Evolutionary conservation across 129 eudicot genomes (phyloP), one percentile per base, ranked within the genome.

Genomic region (Escallonia rubra): DNA sequence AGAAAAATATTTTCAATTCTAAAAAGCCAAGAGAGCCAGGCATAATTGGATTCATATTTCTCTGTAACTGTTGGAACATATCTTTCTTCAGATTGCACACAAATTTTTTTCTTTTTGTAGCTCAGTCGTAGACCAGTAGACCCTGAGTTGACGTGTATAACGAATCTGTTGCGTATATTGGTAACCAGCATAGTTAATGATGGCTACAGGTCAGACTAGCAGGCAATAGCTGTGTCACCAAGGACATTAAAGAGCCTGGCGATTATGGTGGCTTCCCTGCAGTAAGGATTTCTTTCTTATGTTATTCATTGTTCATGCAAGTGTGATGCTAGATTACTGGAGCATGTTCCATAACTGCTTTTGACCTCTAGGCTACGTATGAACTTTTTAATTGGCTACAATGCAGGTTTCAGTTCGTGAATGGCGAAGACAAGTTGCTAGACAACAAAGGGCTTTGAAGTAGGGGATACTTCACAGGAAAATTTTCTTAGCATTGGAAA

Each of bases 231-330:
- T 86, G 87, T 59, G 96, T 86, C 62, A 89, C 98, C 41, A 93
- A 89, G 79, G 88, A 81, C 76, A 89, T 93, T 65, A 81, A 12
- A 61, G 84, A 75, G 77, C 87, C 96, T 3, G 98, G 96, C 13
- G 96, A 93, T 80, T 89, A 89, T 76, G 96, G 90, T 52, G 98
- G 98, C 67, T 93, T 93, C 72, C 97, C 97, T 10, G 96, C 95
- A 75, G 98, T 93, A 84, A 82, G 91, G 41, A 67, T 64, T 49
- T 64, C 69, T 64, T 5, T 58, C 10, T 38, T 58, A 2, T 39
- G 9, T 64, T 47, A 12, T 43, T 65, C 3, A 3, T 11, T 38
- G 43, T 12, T 62, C 46, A 16, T 50, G 8, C 9, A 11, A 43
- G 23, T n/a, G 6, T 50, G 34, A 39, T 55, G 4, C 13, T 53